phyloP scores from a whole-genome alignment of 2,329 filamentous ascomycete species.

The Diplodia corticola region DNA sequence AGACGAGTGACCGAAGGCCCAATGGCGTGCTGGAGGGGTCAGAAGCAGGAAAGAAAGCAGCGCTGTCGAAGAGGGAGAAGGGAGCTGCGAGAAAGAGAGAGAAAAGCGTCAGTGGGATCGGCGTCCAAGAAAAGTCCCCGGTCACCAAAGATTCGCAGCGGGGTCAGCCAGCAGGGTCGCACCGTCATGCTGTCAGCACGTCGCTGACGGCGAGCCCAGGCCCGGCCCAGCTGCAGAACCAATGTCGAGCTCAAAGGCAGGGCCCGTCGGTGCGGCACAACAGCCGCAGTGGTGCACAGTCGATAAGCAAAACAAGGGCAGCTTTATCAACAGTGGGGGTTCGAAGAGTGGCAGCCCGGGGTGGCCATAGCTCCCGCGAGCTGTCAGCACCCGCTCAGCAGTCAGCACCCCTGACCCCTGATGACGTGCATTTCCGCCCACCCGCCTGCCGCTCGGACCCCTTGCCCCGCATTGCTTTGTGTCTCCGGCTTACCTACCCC shows the following conservation, averaged over 20 bases:
- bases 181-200: not conserved
- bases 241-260: not conserved
- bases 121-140: not conserved
- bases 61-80: not conserved
- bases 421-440: constrained; percentile 10
- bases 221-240: not conserved
- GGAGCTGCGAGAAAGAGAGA: not conserved
- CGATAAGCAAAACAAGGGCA: not conserved
- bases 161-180: not conserved
- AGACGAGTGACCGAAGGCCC: not conserved
- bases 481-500: not conserved
- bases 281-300: not conserved
- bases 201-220: not conserved
- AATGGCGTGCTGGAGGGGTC: not conserved
- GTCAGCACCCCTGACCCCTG: not conserved
- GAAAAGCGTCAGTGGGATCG: not conserved
- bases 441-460: not conserved
- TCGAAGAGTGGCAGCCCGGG: constrained; percentile 24
- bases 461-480: constrained; percentile 10
- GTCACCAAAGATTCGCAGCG: not conserved
- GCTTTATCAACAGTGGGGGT: not conserved
- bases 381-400: too few relatives aligned
- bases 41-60: not conserved
- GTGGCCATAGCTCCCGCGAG: constrained; percentile 50
- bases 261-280: not conserved